phyloP scores from a whole-genome alignment of 306 rosid genomes.

The Vachellia collinsii region DNA sequence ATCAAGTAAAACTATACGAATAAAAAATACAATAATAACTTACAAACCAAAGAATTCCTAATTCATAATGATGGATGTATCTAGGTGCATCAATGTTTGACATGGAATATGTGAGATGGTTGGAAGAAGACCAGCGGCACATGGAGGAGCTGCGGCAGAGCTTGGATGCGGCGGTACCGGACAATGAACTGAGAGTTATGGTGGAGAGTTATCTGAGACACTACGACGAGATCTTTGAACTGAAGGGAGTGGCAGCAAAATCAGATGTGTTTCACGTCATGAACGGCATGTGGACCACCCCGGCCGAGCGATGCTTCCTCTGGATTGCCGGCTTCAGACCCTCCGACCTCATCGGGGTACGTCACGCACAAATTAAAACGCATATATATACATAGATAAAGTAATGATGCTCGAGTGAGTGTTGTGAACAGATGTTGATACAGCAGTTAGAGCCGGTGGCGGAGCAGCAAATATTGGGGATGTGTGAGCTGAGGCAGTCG shows the following conservation, averaged over 20 bases:
- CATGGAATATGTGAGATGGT: no score
- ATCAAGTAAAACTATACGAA: no score
- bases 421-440: conserved; percentile 58
- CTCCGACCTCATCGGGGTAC: conserved; percentile 84
- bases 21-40: no score
- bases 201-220: conserved; percentile 74
- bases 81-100: no score
- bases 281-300: conserved; percentile 81
- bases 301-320: conserved; percentile 91
- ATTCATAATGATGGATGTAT: no score
- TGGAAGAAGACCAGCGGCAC: no score
- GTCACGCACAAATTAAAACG: no score
- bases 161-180: no score
- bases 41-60: no score
- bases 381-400: not conserved
- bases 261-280: conserved; percentile 85
- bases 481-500: conserved; percentile 69
- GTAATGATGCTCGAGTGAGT: not conserved
- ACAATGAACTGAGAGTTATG: conserved; percentile 61
- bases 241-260: conserved; percentile 73
- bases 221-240: conserved; percentile 74
- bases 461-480: conserved; percentile 80
- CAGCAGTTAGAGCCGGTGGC: conserved; percentile 82
- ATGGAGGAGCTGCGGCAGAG: no score
- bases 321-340: conserved; percentile 95